phyloP scores from a whole-genome alignment of 1,139 yeast genomes.

The Sugiyamaella novakii region DNA sequence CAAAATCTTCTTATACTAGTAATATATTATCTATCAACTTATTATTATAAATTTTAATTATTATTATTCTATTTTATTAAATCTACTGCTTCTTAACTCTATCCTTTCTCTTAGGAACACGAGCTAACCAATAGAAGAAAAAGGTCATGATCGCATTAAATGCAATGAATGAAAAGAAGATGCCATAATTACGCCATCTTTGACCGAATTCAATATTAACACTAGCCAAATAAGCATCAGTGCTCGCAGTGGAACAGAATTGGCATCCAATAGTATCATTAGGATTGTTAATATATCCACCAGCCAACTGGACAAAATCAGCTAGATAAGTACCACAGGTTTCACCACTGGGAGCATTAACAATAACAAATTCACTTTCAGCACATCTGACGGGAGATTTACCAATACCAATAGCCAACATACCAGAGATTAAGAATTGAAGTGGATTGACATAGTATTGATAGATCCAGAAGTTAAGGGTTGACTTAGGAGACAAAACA shows the following conservation, averaged over 20 bases:
- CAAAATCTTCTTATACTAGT: too few relatives aligned
- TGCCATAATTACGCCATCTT: slow-evolving; percentile 64
- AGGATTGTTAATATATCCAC: slow-evolving; percentile 61
- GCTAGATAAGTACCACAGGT: slow-evolving; percentile 61
- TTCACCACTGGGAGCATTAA: slow-evolving; percentile 60
- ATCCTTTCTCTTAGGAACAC: slow-evolving; percentile 60
- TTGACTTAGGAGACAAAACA: slow-evolving; percentile 65
- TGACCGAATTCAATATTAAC: slow-evolving; percentile 51
- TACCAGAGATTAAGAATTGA: slow-evolving; percentile 65
- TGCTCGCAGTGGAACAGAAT: slow-evolving; percentile 56
- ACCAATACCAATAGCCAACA: slow-evolving; percentile 57
- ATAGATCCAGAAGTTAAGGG: slow-evolving; percentile 65
- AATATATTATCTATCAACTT: neutral
- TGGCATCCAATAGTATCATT: slow-evolving; percentile 56
- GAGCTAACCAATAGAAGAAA: slow-evolving; percentile 68
- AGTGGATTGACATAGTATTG: slow-evolving; percentile 73
- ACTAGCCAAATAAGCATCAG: slow-evolving; percentile 54
- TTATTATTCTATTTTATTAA: neutral
- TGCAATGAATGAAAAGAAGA: slow-evolving; percentile 52
- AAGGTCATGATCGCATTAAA: slow-evolving; percentile 58
- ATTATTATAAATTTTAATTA: neutral
- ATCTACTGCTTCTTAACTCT: slow-evolving; percentile 29
- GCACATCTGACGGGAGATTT: slow-evolving; percentile 58
- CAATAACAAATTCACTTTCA: slow-evolving; percentile 51
- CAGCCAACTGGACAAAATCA: slow-evolving; percentile 42